Evolutionary conservation across 140 eudicot species (phyloP).

Genomic region (Flaveria floridana): DNA sequence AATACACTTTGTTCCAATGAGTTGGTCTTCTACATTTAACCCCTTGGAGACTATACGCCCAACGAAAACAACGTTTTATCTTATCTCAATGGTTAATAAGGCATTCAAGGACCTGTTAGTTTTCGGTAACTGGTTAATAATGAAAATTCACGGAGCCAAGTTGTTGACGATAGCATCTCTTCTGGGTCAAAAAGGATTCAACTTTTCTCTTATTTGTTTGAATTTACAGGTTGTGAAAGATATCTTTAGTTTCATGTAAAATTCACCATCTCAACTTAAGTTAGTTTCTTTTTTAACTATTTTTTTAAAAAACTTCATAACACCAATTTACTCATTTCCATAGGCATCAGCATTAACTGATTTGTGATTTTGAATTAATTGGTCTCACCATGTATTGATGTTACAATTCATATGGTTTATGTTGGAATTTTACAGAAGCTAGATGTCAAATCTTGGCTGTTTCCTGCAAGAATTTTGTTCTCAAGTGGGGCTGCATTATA

Average conservation of each 20-base stretch:
- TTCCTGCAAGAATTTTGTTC: neutral
- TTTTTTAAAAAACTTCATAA: no score
- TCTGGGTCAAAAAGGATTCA: no score
- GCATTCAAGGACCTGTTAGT: no score
- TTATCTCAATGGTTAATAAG: no score
- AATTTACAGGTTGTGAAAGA: neutral
- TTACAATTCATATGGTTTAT: neutral
- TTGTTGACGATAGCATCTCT: no score
- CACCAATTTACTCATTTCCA: neutral
- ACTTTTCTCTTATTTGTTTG: no score
- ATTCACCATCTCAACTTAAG: neutral
- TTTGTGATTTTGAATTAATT: conserved; percentile 17
- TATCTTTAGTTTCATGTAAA: neutral
- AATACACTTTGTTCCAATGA: neutral
- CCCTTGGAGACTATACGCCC: no score
- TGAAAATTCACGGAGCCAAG: no score
- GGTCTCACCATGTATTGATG: conserved; percentile 12
- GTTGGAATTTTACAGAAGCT: conserved; percentile 11
- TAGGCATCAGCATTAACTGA: neutral
- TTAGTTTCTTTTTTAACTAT: no score
- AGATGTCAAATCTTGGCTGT: conserved; percentile 18
- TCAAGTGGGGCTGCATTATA: conserved; percentile 12
- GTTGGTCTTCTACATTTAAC: no score
- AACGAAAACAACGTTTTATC: no score
- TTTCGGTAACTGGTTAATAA: no score